These are phyloP conservation scores for Saccharum hybrid DNA, from an alignment of 202 grass and related monocot genomes.

Conservation along the genomic window DNA sequence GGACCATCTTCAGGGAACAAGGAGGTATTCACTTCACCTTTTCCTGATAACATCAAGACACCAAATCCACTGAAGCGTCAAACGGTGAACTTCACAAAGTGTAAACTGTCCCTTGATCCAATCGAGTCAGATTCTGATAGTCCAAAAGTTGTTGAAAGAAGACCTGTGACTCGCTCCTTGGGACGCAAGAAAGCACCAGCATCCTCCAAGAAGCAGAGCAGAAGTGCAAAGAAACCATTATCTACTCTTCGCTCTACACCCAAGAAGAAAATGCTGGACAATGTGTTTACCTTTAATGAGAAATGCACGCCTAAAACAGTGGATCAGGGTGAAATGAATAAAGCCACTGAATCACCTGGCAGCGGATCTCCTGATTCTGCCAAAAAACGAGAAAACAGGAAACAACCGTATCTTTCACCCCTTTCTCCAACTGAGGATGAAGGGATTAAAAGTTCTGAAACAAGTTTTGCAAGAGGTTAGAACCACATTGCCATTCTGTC, in stretches of 20 bases:
- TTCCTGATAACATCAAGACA: slow-evolving; percentile 62
- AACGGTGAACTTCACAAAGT: slow-evolving; percentile 47
- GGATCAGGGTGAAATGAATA: slow-evolving; percentile 43
- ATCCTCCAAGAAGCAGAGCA: slow-evolving; percentile 47
- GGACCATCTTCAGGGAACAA: slow-evolving; percentile 41
- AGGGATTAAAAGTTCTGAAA: slow-evolving; percentile 47
- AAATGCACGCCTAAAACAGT: slow-evolving; percentile 52
- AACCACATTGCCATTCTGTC: slow-evolving; percentile 7
- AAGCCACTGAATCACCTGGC: slow-evolving; percentile 37
- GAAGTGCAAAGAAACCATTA: slow-evolving; percentile 65
- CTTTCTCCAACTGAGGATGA: slow-evolving; percentile 53
- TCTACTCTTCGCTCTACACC: slow-evolving; percentile 59
- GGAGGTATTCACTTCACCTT: slow-evolving; percentile 38
- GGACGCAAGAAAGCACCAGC: slow-evolving; percentile 53
- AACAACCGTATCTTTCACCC: slow-evolving; percentile 43
- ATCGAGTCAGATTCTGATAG: slow-evolving; percentile 88
- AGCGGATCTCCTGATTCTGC: slow-evolving; percentile 45
- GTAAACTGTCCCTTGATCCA: slow-evolving; percentile 68
- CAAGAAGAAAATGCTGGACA: slow-evolving; percentile 54
- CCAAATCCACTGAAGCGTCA: slow-evolving; percentile 56
- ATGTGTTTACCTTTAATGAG: slow-evolving; percentile 63
- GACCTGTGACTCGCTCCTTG: slow-evolving; percentile 64
- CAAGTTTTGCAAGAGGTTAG: slow-evolving; percentile 55
- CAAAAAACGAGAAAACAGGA: slow-evolving; percentile 42
- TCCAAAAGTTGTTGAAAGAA: slow-evolving; percentile 66